These are phyloP conservation scores for Tricholomella constricta DNA, from an alignment of 768 basidiomycete genomes.

Conservation along the genomic window DNA sequence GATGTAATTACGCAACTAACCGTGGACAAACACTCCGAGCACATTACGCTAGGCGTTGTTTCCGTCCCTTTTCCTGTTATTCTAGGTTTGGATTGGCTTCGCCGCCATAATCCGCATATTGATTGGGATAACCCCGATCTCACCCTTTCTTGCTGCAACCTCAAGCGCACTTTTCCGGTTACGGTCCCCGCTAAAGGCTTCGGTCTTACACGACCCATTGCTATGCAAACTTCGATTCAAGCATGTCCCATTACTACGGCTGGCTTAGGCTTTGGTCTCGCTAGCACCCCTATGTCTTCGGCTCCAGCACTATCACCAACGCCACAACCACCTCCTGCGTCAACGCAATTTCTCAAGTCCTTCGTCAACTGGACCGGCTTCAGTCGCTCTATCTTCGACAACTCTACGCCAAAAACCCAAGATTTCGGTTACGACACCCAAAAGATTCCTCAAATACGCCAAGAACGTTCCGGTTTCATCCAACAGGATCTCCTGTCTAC, in stretches of 20 bases:
- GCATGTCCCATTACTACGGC: slow-evolving; percentile 16
- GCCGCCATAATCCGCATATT: slow-evolving; percentile 34
- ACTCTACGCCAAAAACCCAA: slow-evolving; percentile 14
- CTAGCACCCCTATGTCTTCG: slow-evolving; percentile 8
- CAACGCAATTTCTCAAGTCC: too few relatives aligned
- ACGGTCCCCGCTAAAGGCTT: slow-evolving; percentile 23
- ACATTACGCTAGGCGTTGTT: slow-evolving; percentile 29
- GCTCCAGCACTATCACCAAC: slow-evolving; percentile 1
- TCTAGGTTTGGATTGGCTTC: slow-evolving; percentile 40
- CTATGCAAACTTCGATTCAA: not conserved
- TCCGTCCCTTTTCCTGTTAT: slow-evolving; percentile 36
- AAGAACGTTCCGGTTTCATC: slow-evolving; percentile 10
- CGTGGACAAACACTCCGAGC: slow-evolving; percentile 31
- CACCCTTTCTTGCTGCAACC: slow-evolving; percentile 26
- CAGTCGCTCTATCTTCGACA: slow-evolving; percentile 5
- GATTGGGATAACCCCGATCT: slow-evolving; percentile 31
- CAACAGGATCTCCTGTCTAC: too few relatives aligned
- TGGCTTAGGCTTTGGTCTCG: slow-evolving; percentile 33
- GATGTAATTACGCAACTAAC: slow-evolving; percentile 32
- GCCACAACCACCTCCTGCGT: too few relatives aligned
- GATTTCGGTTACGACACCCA: slow-evolving; percentile 15
- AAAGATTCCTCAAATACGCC: slow-evolving; percentile 22
- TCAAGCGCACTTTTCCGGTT: slow-evolving; percentile 20
- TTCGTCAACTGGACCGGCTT: not conserved
- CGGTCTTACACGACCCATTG: slow-evolving; percentile 20